phyloP scores from a whole-genome alignment of 2,329 filamentous ascomycete genomes.

The Conoideocrella luteorostrata region DNA sequence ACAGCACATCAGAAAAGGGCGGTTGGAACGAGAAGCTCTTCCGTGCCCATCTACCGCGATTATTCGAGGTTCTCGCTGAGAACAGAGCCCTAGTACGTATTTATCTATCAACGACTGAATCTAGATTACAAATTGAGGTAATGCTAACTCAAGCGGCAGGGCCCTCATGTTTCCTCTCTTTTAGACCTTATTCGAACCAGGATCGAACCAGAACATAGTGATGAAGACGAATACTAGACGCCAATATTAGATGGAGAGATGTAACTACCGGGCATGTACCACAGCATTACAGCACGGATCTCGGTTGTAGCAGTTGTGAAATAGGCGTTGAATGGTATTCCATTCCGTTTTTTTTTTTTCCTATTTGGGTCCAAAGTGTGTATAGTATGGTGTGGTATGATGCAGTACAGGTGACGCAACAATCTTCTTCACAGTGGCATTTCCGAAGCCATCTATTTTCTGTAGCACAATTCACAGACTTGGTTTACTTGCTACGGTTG shows the following conservation, averaged over 20 bases:
- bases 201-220: constrained; percentile 19
- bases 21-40: constrained; percentile 65
- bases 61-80: constrained; percentile 65
- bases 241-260: not conserved
- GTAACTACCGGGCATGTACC: too few relatives aligned
- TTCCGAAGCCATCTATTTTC: too few relatives aligned
- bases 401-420: too few relatives aligned
- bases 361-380: too few relatives aligned
- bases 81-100: constrained; percentile 54
- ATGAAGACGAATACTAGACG: constrained; percentile 12
- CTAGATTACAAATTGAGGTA: not conserved
- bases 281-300: too few relatives aligned
- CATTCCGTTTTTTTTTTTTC: too few relatives aligned
- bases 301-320: too few relatives aligned
- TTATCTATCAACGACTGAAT: not conserved
- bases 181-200: constrained; percentile 29
- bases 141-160: constrained; percentile 21
- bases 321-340: too few relatives aligned
- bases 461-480: too few relatives aligned
- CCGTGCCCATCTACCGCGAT: constrained; percentile 54
- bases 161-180: constrained; percentile 34
- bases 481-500: too few relatives aligned
- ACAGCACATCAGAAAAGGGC: constrained; percentile 36
- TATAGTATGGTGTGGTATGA: too few relatives aligned
- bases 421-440: too few relatives aligned